Evolutionary conservation across 768 basidiomycete species (phyloP).

Genomic region (Phylloporus sp.): DNA sequence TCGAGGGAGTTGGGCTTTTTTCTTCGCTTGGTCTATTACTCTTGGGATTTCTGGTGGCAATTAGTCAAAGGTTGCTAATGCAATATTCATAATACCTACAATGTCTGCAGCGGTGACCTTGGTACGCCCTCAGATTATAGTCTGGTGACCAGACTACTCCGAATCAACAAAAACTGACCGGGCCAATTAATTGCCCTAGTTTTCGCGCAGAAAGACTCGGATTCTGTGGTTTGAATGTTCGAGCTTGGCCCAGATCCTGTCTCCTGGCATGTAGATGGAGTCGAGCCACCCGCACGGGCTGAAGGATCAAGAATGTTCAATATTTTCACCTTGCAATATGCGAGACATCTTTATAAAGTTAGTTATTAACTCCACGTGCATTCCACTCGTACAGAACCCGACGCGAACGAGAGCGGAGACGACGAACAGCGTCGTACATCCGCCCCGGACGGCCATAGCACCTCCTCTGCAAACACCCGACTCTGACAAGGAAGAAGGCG

Average conservation of each 20-base stretch:
- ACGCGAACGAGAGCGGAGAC: constrained; percentile 30
- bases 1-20: not conserved
- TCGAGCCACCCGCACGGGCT: too few relatives aligned
- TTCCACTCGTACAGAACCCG: too few relatives aligned
- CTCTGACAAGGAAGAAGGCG: constrained; percentile 84
- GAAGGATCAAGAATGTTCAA: too few relatives aligned
- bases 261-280: too few relatives aligned
- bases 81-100: not conserved
- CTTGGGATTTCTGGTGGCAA: not conserved
- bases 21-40: not conserved
- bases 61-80: not conserved
- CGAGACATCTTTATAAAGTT: too few relatives aligned
- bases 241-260: too few relatives aligned
- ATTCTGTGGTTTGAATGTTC: too few relatives aligned
- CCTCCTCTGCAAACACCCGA: constrained; percentile 30
- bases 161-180: too few relatives aligned
- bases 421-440: constrained; percentile 27
- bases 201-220: constrained; percentile 14
- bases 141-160: too few relatives aligned
- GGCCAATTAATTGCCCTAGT: constrained; percentile 1
- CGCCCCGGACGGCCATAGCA: constrained; percentile 5
- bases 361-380: too few relatives aligned
- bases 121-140: constrained; percentile 38
- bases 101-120: too few relatives aligned
- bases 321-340: too few relatives aligned